Evolutionary conservation across 768 basidiomycete species (phyloP), one percentile per base, ranked within the genome.

Genomic region (Termitomyces sp.): DNA sequence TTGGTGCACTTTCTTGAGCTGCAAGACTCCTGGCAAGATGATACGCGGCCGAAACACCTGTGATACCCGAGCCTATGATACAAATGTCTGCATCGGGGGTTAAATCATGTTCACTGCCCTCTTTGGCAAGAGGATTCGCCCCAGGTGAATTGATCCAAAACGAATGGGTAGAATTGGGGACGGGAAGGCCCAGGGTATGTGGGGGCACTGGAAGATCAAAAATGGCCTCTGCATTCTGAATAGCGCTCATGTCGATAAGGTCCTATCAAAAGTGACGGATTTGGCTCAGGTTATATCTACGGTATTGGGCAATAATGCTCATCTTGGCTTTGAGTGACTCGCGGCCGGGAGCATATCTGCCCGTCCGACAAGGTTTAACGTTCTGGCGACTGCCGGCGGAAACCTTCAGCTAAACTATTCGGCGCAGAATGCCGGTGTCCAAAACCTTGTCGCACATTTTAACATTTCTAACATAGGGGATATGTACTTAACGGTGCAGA

Each of bases 51-150:
- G 84, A 82, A 7, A 89, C 78, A 17, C 91, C 91, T 0, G 90
- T 89, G 38, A 92, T 85, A 0, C 91, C 90, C 31, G 86, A 83
- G 6, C 91, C 91, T 43, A 94, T 83, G 61, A 93, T 84, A 59
- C 84, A 89, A 9, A 92, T 71, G 63, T 93, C 90, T 2, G 84
- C 83, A 50, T 83, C 79, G 0, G 64, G 47, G 0, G 82, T 81
- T n/a, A 92, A 67, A 1, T 68, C 59, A 1, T 86, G 87, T 7
- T 71, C 69, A 63, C 89, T 90, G 0, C 91, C 91, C 54, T 81
- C 79, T 2, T 69, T 72, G 0, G 85, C 87, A 0, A 91, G 72
- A 0, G 88, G 88, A 64, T 88, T 90, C 0, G 78, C 85, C 21
- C 73, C 76, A 0, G 81, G 77, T 0, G 75, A 73, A 60, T 85